These are phyloP conservation scores for Copromyces sp. DNA, from an alignment of 495 filamentous ascomycete species.

Conservation along the genomic window DNA sequence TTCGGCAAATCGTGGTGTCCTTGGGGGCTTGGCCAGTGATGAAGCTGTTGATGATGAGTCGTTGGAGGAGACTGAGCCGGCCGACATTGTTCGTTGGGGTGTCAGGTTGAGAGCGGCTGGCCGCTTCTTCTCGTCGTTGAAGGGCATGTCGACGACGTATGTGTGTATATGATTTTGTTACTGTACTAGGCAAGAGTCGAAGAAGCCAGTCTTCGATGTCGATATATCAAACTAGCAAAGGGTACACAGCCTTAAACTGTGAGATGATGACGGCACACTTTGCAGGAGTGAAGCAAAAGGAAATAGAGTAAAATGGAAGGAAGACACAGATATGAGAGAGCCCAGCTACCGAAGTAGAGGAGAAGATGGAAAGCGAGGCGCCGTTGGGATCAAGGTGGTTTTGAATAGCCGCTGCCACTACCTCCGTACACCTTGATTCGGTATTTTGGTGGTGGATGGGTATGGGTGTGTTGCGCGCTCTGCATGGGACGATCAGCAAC, in stretches of 20 bases:
- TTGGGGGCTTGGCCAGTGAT: constrained; percentile 59
- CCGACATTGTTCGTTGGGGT: constrained; percentile 36
- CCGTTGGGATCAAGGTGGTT: constrained; percentile 35
- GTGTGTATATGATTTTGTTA: constrained; percentile 7
- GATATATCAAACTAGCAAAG: constrained; percentile 20
- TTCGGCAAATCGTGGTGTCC: constrained; percentile 83
- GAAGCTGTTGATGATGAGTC: constrained; percentile 43
- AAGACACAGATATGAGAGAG: constrained; percentile 37
- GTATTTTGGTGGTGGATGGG: background rate
- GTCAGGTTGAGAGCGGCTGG: constrained; percentile 38
- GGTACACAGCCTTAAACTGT: background rate
- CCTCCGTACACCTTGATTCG: constrained; percentile 17
- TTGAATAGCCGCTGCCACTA: constrained; percentile 42
- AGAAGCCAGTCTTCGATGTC: constrained; percentile 25
- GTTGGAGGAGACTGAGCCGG: constrained; percentile 44
- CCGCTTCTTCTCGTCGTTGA: constrained; percentile 39
- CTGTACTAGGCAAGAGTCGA: constrained; percentile 19
- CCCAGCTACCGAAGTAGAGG: constrained; percentile 42
- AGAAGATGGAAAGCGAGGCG: constrained; percentile 23
- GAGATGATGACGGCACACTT: constrained; percentile 1
- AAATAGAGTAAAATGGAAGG: constrained; percentile 18
- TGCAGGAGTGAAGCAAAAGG: constrained; percentile 16
- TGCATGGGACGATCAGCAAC: constrained; percentile 30
- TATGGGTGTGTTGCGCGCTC: constrained; percentile 14
- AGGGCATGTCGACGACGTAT: constrained; percentile 12